Evolutionary conservation across 1,284 basidiomycete genomes (phyloP), one percentile per base, ranked within the genome.

Genomic region (Takashimella tepidaria): DNA sequence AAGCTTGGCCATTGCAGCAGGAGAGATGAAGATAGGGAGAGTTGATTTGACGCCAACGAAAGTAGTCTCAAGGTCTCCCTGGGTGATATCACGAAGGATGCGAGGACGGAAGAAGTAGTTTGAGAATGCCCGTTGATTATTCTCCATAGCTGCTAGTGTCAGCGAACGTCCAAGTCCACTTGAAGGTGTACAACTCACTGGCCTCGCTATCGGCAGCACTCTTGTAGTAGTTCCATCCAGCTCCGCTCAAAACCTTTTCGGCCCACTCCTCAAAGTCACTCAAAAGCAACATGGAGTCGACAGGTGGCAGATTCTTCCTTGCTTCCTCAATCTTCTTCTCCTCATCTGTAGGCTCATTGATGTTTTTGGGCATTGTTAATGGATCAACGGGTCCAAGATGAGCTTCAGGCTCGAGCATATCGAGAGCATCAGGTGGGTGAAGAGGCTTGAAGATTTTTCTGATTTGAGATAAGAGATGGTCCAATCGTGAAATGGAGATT

Each of bases 351-450:
- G 83, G 84, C 58, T 75, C 77, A 47, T 78, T 70, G n/a, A 59
- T 63, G 45, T 75, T 77, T 11, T 74, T 77, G 13, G 76, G 71
- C 2, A 82, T 75, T 1, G 86, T 84, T 4, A 75, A 67, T 0
- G 76, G 75, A 54, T 84, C 81, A 4, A 95, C 77, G 6, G 79
- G 73, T 0, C 91, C 91, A 4, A 92, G 77, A 69, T 88, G 84
- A 61, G 85, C 85, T 37, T 81, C 80, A 3, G 75, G 70, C 1
- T 63, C 58, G 42, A 80, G 74, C 41, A 67, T 69, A 5, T 73
- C 66, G 22, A 79, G 68, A 16, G 76, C 73, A 49, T 74, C 72
- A 12, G 73, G 70, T 4, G 78, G 74, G 59, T 80, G 79, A 16
- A 79, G 60, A 4, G 79, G 79, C 47, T 68, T 67, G 64, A 80